Conservation (phyloP, 73 alveolate genomes). For the Stentor roeselii region DNA sequence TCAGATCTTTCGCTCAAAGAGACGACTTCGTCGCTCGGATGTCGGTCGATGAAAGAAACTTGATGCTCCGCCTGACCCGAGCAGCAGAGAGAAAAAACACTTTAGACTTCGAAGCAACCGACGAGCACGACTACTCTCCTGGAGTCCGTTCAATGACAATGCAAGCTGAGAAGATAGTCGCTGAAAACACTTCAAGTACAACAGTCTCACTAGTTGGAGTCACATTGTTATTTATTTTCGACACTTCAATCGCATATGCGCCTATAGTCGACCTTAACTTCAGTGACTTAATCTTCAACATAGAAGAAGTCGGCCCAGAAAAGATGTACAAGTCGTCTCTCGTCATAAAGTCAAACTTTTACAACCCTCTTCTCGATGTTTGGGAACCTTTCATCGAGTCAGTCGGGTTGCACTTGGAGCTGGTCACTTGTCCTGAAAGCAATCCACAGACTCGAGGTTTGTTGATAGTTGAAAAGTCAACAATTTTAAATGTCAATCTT, state of each 20-base stretch:
- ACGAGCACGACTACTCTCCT: background rate
- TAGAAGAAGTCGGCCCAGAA: conserved; percentile 23
- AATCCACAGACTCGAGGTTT: conserved; percentile 37
- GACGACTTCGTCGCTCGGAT: background rate
- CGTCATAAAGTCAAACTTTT: conserved; percentile 35
- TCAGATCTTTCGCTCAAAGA: background rate
- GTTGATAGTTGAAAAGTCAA: background rate
- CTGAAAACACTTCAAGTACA: conserved; percentile 11
- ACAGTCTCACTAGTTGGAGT: background rate
- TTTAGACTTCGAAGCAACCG: background rate
- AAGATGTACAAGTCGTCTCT: conserved; percentile 30
- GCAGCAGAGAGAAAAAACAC: background rate
- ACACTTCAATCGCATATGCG: conserved; percentile 49
- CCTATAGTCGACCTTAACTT: conserved; percentile 52
- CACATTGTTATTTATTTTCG: conserved; percentile 36
- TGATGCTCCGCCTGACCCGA: background rate
- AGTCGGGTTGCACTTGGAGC: conserved; percentile 38
- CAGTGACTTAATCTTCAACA: conserved; percentile 29
- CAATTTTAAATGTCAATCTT: conserved; percentile 13
- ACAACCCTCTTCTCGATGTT: conserved; percentile 45
- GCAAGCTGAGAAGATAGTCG: background rate
- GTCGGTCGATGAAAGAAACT: background rate
- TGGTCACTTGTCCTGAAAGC: conserved; percentile 32
- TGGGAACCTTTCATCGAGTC: conserved; percentile 58
- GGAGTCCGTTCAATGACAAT: background rate